Conservation (phyloP, 495 filamentous ascomycete genomes). For the Penicillium mononematosum region DNA sequence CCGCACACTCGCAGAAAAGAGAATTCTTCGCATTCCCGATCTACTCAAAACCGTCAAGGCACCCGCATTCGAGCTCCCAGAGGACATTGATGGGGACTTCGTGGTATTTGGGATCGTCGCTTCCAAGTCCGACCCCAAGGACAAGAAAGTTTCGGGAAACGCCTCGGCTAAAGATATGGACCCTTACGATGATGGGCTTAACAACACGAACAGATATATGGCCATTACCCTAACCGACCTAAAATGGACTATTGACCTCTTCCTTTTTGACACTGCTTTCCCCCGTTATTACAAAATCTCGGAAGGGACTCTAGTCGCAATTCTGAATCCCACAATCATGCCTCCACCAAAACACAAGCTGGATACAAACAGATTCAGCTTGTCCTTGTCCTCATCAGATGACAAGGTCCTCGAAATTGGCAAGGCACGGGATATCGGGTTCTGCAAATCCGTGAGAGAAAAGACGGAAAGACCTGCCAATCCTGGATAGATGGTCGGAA, state of each 20-base stretch:
- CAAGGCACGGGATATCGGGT: slow-evolving; percentile 78
- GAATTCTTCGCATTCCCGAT: slow-evolving; percentile 73
- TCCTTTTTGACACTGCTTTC: slow-evolving; percentile 88
- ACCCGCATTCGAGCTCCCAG: slow-evolving; percentile 82
- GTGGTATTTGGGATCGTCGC: slow-evolving; percentile 86
- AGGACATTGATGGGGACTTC: slow-evolving; percentile 80
- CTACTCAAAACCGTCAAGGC: slow-evolving; percentile 77
- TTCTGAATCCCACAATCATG: slow-evolving; percentile 91
- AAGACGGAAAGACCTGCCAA: slow-evolving; percentile 77
- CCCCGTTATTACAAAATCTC: slow-evolving; percentile 87
- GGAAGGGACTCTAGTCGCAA: slow-evolving; percentile 81
- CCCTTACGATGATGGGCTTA: slow-evolving; percentile 54
- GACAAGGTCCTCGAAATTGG: slow-evolving; percentile 92
- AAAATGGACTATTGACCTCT: slow-evolving; percentile 87
- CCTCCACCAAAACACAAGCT: slow-evolving; percentile 70
- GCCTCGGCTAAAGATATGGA: slow-evolving; percentile 41
- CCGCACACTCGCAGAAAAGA: slow-evolving; percentile 73
- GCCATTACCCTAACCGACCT: slow-evolving; percentile 82
- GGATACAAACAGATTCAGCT: slow-evolving; percentile 77
- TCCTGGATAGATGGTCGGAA: slow-evolving; percentile 84
- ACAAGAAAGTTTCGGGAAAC: slow-evolving; percentile 57
- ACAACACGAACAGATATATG: slow-evolving; percentile 80
- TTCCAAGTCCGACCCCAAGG: slow-evolving; percentile 76
- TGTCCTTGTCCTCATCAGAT: slow-evolving; percentile 76
- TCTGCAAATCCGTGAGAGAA: slow-evolving; percentile 79